Base-by-base conservation (phyloP, 306 rosid species). In the Vicia villosa region DNA sequence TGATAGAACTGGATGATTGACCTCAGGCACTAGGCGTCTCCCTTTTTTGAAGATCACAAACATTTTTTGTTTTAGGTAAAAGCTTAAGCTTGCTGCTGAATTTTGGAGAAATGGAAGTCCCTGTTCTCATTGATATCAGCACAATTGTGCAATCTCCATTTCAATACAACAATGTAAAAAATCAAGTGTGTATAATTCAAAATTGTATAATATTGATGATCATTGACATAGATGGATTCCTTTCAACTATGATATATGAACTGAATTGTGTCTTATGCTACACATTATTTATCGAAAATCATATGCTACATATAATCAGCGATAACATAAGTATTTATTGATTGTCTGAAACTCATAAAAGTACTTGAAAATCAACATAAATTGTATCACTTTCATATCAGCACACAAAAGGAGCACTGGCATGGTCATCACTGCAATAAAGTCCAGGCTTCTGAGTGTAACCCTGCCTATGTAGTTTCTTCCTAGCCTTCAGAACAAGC, bases 391-490 rank as follows among this genome's bases (percentile, higher is more conserved):
- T 17, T 8, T 72, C 3, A 11, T 4, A 55, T 51, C 41, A 66
- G 38, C 74, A 54, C 17, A 87, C 66, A 67, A 84, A 89, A n/a
- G 88, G 40, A 30, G 80, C 78, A 55, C 82, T 74, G 14, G 72
- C 82, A 37, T 83, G 52, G 11, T 63, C 66, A 57, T 89, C 92
- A 52, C 78, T 62, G 82, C 98, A 87, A 40, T 92, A 89, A 20
- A 89, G 95, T 8, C 98, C 95, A 21, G 96, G 96, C 55, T 52
- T 81, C 81, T 92, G 95, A 11, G 74, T 10, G 61, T 76, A 89
- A 3, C 98, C 96, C 52, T 92, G 91, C 38, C 51, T 36, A 70
- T 77, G 75, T n/a, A 92, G 89, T 51, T 54, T 43, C 69, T 66
- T 60, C 80, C 89, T 71, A 7, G 95, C 89, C 80, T 41, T 81